Base-by-base conservation (phyloP, 1,284 basidiomycete genomes). In the Coniferiporia weirii region DNA sequence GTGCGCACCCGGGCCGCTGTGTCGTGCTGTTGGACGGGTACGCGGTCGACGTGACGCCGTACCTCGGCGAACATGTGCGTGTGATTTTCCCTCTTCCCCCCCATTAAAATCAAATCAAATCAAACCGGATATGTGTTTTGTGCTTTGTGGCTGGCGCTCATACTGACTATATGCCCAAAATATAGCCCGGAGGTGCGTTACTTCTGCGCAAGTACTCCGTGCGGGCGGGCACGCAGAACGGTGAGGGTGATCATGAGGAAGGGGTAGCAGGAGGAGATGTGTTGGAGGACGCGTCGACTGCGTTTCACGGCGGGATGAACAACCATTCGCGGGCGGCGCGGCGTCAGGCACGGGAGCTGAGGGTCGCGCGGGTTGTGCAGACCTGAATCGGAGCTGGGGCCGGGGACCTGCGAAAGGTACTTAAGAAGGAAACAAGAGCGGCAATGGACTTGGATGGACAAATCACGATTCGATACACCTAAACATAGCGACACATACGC, bases 291-390 rank as follows among this genome's bases (percentile, higher is more conserved):
- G 83, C 85, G 0, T 78, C 79, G 12, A 80, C 78, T 76, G 84
- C 87, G 1, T 90, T 89, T 71, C 74, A 79, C 56, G 87, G 87
- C 12, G 87, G 87, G 12, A 71, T 89, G 66, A 91, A 91, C 68
- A 83, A 82, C 58, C 88, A 91, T 66, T 83, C 84, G 19, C 76
- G 79, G 22, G 79, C 82, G 1, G 87, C 87, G 13, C 79, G 45
- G 51, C 56, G 54, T 27, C 47, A 54, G 10, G 12, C 27, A 27
- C 8, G 49, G 4, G 40, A 57, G 17, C 22, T 57, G 44, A 35
- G 59, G 38, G 54, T 61, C 34, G 59, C 59, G 7, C 52, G 43
- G 17, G 40, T 61, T 10, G 38, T 48, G 5, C 9, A 56, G 43
- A 17, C 35, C 57, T 12, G 38, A 38, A 3, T 20, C 35, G 32